Conservation (phyloP, 805 yeast species). For the Candida golubevii region DNA sequence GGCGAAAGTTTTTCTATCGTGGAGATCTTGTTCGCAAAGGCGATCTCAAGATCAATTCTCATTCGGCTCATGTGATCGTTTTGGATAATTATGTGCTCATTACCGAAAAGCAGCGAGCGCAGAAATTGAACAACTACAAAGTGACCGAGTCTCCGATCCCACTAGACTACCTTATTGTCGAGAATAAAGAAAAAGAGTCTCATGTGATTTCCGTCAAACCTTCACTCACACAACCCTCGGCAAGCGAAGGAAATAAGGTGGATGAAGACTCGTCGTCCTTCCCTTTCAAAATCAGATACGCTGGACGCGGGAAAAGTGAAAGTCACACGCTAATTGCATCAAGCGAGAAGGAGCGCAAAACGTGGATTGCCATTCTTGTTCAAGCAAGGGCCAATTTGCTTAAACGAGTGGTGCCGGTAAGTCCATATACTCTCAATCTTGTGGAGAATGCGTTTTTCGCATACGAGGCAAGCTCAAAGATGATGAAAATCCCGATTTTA, state of each 20-base stretch:
- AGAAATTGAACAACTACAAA: constrained; percentile 27
- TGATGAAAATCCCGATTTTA: constrained; percentile 49
- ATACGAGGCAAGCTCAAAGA: constrained; percentile 51
- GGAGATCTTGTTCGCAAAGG: constrained; percentile 61
- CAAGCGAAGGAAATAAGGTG: background rate
- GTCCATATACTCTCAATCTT: constrained; percentile 51
- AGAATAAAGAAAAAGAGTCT: constrained; percentile 26
- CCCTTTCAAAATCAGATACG: constrained; percentile 53
- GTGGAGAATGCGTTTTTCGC: constrained; percentile 60
- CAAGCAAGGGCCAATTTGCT: constrained; percentile 41
- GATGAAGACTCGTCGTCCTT: constrained; percentile 28
- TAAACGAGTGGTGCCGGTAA: constrained; percentile 31
- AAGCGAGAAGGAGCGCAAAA: constrained; percentile 46
- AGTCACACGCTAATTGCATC: constrained; percentile 50
- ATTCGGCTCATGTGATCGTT: constrained; percentile 48
- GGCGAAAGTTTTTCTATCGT: constrained; percentile 52
- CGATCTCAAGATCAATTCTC: constrained; percentile 59
- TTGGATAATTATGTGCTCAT: constrained; percentile 69
- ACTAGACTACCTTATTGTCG: constrained; percentile 51
- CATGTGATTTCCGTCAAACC: background rate
- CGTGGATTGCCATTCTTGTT: constrained; percentile 54
- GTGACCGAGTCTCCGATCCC: constrained; percentile 50
- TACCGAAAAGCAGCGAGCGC: constrained; percentile 51
- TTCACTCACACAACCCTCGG: background rate
- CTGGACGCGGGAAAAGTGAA: constrained; percentile 50